phyloP scores from a whole-genome alignment of 2,329 filamentous ascomycete species.

The Zasmidium citrigriseum region DNA sequence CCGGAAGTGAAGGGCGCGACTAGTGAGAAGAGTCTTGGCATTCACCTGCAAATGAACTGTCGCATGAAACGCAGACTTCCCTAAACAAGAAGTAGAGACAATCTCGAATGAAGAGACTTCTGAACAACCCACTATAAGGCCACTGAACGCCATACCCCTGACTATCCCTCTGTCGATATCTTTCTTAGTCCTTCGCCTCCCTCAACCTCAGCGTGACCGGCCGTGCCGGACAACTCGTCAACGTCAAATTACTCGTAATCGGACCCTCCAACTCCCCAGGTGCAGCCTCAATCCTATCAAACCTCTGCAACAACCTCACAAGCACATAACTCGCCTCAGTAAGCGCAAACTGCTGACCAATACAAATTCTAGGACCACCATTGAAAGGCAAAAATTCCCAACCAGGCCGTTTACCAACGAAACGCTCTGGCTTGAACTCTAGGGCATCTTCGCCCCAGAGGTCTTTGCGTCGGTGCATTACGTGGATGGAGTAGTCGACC shows the following conservation, averaged over 20 bases:
- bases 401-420: conserved; percentile 26
- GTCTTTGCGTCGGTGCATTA: conserved; percentile 40
- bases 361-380: conserved; percentile 72
- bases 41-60: too few relatives aligned
- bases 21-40: too few relatives aligned
- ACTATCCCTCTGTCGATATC: not conserved
- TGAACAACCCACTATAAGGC: too few relatives aligned
- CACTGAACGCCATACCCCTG: too few relatives aligned
- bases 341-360: conserved; percentile 74
- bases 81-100: too few relatives aligned
- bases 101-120: too few relatives aligned
- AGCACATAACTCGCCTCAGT: conserved; percentile 36
- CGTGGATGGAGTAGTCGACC: conserved; percentile 36
- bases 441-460: conserved; percentile 43
- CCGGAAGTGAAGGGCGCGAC: too few relatives aligned
- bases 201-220: conserved; percentile 29
- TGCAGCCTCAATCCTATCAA: conserved; percentile 30
- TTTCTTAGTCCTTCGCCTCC: conserved; percentile 19
- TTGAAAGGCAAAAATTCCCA: conserved; percentile 37
- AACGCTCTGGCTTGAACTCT: conserved; percentile 40
- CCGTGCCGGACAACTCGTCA: conserved; percentile 32
- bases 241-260: conserved; percentile 25
- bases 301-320: conserved; percentile 33
- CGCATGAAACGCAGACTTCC: too few relatives aligned
- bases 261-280: conserved; percentile 21